A percentile compares a stretch with the other conserved stretches of the same genome.
Conservation (phyloP, 371 early-diverging fungal genomes). For the Mortierella sp. region DNA sequence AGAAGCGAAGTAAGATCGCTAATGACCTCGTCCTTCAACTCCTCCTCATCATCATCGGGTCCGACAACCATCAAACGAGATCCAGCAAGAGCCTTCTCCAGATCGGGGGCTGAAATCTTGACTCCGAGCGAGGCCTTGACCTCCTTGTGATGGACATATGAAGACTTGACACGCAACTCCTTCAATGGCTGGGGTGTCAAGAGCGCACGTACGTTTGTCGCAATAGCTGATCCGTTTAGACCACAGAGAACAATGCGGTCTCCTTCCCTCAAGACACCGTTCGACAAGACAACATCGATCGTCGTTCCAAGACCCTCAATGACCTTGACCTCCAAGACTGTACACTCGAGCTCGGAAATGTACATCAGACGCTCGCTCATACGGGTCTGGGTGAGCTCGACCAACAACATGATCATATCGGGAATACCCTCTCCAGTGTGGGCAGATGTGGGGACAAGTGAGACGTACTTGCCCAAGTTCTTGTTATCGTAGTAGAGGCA, state of each 20-base stretch:
- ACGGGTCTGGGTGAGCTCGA: slow-evolving; percentile 95
- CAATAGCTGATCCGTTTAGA: slow-evolving; percentile 95
- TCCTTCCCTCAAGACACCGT: slow-evolving; percentile 98
- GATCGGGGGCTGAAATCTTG: slow-evolving; percentile 97
- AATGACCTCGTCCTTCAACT: slow-evolving; percentile 96
- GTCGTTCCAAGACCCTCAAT: slow-evolving; percentile 99
- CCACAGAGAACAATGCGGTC: slow-evolving; percentile 99
- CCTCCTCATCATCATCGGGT: slow-evolving; percentile 97
- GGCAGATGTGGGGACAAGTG: slow-evolving; percentile 99
- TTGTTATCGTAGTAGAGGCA: slow-evolving; percentile 97
- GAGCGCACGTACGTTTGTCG: slow-evolving; percentile 95
- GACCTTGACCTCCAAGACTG: slow-evolving; percentile 99
- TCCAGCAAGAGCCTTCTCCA: slow-evolving; percentile 99
- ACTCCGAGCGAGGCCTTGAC: slow-evolving; percentile 99
- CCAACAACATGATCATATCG: slow-evolving; percentile 95
- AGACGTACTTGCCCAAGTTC: slow-evolving; percentile 96
- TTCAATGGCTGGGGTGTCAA: slow-evolving; percentile 99
- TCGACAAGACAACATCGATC: slow-evolving; percentile 99
- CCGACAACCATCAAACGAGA: slow-evolving; percentile 95
- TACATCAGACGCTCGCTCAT: slow-evolving; percentile 98
- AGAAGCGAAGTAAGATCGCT: slow-evolving; percentile 86
- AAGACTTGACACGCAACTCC: slow-evolving; percentile 98
- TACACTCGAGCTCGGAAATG: slow-evolving; percentile 97
- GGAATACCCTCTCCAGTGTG: slow-evolving; percentile 99
- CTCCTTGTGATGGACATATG: slow-evolving; percentile 97